Evolutionary conservation across 208 protist species (phyloP), one percentile per base, ranked within the genome.

Genomic region (Crithidia expoeki): DNA sequence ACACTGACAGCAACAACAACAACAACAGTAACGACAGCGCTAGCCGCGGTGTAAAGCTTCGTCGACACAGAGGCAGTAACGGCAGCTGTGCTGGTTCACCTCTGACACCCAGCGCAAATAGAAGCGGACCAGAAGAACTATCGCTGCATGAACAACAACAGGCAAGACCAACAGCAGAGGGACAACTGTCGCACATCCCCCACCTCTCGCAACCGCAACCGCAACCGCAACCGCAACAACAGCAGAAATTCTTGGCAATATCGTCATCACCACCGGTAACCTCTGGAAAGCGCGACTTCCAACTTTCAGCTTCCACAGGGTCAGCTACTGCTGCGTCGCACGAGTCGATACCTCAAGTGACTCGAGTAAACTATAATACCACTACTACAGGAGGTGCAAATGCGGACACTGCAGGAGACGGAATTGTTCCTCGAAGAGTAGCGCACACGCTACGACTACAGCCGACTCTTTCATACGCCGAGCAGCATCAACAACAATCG

Each of bases 381-480:
- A n/a, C 36, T 42, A 12, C 12, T 6, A 42, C 12, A 12, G 36
- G 10, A 42, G 36, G 12, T 16, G 36, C 36, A 12, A 12, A 6
- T 12, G 36, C 36, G 36, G 36, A 42, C 36, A 42, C 12, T 12
- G 36, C 36, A 6, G 36, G 10, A 12, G 36, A 12, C 44, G 21
- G 14, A 19, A n/a, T 19, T n/a, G 17, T 23, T 4, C 28, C 46
- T 11, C n/a, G 38, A 25, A 42, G 60, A 0, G 21, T 55, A 3
- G 6, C 47, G n/a, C 69, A 59, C 61, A 68, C 60, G 30, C 61
- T 75, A 44, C 70, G 53, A 16, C 61, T 75, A 16, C 70, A 47
- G 9, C 51, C 70, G 21, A 16, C 51, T 25, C 44, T 51, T 27
- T 17, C 5, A 42, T n/a, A 47, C 1, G 40, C 0, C 7, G 38